Evolutionary conservation across 371 early-diverging fungal genomes (phyloP).

Genomic region (Paraphysoderma sedebokerense): DNA sequence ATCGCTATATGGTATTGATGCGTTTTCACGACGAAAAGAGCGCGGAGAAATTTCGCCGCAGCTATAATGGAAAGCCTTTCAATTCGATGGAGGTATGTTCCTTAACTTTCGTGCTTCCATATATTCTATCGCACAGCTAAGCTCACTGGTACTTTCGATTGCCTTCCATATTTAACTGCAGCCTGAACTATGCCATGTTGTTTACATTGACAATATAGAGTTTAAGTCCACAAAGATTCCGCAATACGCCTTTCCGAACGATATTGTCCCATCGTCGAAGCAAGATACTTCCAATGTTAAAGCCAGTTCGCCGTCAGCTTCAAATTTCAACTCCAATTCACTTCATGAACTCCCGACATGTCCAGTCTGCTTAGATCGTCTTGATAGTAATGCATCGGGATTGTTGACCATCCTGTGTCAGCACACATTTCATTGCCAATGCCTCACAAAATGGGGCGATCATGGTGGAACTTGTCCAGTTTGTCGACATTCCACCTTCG

Average conservation of each 20-base stretch:
- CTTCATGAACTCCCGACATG: slow-evolving; percentile 78
- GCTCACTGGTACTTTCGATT: slow-evolving; percentile 2
- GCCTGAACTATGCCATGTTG: slow-evolving; percentile 57
- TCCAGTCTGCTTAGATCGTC: slow-evolving; percentile 81
- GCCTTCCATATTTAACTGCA: slow-evolving; percentile 21
- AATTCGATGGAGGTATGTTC: slow-evolving; percentile 49
- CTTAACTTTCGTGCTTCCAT: neutral
- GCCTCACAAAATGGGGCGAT: slow-evolving; percentile 78
- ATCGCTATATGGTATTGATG: slow-evolving; percentile 68
- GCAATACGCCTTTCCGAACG: slow-evolving; percentile 38
- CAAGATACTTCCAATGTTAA: too few relatives aligned
- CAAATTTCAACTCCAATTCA: too few relatives aligned
- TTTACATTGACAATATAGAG: slow-evolving; percentile 45
- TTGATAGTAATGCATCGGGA: slow-evolving; percentile 69
- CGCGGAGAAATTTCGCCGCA: slow-evolving; percentile 44
- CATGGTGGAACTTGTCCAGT: slow-evolving; percentile 52
- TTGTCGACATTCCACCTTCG: slow-evolving; percentile 51
- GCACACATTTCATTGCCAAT: slow-evolving; percentile 81
- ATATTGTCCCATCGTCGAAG: too few relatives aligned
- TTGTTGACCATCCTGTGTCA: slow-evolving; percentile 81
- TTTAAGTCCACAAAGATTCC: slow-evolving; percentile 33
- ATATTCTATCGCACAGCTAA: neutral
- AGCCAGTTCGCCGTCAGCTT: too few relatives aligned
- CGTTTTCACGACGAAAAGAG: slow-evolving; percentile 36
- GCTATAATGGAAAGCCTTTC: slow-evolving; percentile 64